Conservation (phyloP, 2,329 filamentous ascomycete genomes). For the Immersiporthe knoxdaviesiana region DNA sequence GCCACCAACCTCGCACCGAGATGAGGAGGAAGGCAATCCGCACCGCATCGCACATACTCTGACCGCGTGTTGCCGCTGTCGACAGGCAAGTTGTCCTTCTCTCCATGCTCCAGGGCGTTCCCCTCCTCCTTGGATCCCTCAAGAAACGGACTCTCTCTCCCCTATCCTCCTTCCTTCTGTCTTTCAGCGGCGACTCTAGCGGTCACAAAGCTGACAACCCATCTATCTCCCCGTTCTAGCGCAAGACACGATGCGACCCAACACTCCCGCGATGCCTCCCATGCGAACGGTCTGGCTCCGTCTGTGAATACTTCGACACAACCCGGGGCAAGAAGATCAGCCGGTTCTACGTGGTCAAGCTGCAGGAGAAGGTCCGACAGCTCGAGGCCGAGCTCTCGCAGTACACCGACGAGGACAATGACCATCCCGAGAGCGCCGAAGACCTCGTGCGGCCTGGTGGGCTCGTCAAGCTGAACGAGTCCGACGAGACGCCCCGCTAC, state of each 20-base stretch:
- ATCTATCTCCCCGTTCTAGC: constrained; percentile 53
- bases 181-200: neutral
- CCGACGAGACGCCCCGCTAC: constrained; percentile 84
- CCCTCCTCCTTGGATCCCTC: neutral
- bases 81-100: constrained; percentile 62
- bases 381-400: constrained; percentile 81
- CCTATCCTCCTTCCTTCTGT: neutral
- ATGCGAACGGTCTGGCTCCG: constrained; percentile 87
- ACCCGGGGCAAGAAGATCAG: constrained; percentile 84
- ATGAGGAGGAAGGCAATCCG: constrained; percentile 57
- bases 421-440: constrained; percentile 72
- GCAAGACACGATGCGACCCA: constrained; percentile 95
- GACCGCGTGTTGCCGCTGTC: constrained; percentile 78
- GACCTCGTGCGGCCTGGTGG: constrained; percentile 86
- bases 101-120: neutral
- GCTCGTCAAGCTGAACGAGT: constrained; percentile 80
- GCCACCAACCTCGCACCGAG: constrained; percentile 38
- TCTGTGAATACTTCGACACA: constrained; percentile 95
- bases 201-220: constrained; percentile 23
- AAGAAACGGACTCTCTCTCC: no score
- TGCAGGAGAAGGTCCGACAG: constrained; percentile 83
- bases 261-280: constrained; percentile 88
- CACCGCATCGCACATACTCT: constrained; percentile 76
- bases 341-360: constrained; percentile 86
- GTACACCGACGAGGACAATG: constrained; percentile 76